Conservation (phyloP, 208 protist genomes). For the Trypanosoma vivax region DNA sequence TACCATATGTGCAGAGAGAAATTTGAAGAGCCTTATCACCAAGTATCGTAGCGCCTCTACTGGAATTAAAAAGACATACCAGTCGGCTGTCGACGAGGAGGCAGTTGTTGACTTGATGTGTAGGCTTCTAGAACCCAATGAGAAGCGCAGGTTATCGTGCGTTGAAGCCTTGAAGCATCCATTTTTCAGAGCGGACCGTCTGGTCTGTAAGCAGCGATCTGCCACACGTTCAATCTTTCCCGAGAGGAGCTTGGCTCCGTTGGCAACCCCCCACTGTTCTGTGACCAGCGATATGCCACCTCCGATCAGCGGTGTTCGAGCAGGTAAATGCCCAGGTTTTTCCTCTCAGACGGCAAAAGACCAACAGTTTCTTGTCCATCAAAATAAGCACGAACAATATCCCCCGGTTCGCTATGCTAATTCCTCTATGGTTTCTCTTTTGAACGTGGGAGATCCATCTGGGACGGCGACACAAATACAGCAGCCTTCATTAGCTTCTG, state of each 20-base stretch:
- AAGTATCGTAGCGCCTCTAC: constrained; percentile 6
- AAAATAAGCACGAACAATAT: too few species aligned
- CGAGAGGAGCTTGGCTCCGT: too few species aligned
- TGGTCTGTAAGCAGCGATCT: too few species aligned
- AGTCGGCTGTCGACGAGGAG: constrained; percentile 22
- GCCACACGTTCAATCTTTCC: too few species aligned
- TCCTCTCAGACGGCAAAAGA: too few species aligned
- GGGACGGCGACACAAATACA: background rate
- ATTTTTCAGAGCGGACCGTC: constrained; percentile 28
- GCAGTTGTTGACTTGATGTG: constrained; percentile 62
- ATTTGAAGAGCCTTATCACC: constrained; percentile 8
- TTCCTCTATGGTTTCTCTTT: background rate
- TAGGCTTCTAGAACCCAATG: constrained; percentile 62
- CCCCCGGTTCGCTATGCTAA: too few species aligned
- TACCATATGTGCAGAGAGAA: constrained; percentile 4
- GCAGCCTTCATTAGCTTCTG: background rate
- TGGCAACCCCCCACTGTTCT: too few species aligned
- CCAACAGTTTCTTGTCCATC: too few species aligned
- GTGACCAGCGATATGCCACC: too few species aligned
- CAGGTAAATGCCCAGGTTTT: too few species aligned
- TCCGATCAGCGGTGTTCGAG: too few species aligned
- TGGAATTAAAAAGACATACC: background rate
- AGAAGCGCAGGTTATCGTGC: constrained; percentile 50
- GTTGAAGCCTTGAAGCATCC: constrained; percentile 54
- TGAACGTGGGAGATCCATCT: background rate